Conservation (phyloP, 2,329 filamentous ascomycete species). For the Laburnicola sp. region DNA sequence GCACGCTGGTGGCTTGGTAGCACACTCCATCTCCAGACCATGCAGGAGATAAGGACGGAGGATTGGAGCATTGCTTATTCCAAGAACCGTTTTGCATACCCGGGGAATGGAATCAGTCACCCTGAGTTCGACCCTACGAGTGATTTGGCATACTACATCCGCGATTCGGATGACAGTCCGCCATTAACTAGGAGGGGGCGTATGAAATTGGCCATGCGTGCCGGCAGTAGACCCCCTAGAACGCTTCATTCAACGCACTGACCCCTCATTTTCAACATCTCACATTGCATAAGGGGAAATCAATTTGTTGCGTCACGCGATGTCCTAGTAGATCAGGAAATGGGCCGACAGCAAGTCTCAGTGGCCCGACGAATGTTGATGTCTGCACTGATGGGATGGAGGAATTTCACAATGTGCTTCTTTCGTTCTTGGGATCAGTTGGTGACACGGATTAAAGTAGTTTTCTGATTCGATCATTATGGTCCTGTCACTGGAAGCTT, state of each 20-base stretch:
- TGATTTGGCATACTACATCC: constrained; percentile 49
- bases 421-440: too few species aligned
- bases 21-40: constrained; percentile 13
- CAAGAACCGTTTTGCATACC: constrained; percentile 46
- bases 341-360: too few species aligned
- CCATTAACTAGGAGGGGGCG: not conserved
- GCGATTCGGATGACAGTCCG: constrained; percentile 37
- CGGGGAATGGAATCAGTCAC: constrained; percentile 52
- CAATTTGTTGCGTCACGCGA: too few species aligned
- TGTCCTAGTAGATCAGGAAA: too few species aligned
- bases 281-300: too few species aligned
- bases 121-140: constrained; percentile 46
- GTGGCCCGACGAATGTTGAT: too few species aligned
- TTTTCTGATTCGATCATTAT: too few species aligned
- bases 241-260: not conserved
- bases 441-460: too few species aligned
- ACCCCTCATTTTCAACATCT: not conserved
- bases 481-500: too few species aligned
- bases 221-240: not conserved
- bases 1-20: constrained; percentile 15
- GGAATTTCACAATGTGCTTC: too few species aligned
- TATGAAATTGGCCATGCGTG: not conserved
- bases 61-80: constrained; percentile 25
- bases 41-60: constrained; percentile 4
- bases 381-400: too few species aligned